Evolutionary conservation across 257 asterid species (phyloP), one percentile per base, ranked within the genome.

Genomic region (Scutellaria minor): DNA sequence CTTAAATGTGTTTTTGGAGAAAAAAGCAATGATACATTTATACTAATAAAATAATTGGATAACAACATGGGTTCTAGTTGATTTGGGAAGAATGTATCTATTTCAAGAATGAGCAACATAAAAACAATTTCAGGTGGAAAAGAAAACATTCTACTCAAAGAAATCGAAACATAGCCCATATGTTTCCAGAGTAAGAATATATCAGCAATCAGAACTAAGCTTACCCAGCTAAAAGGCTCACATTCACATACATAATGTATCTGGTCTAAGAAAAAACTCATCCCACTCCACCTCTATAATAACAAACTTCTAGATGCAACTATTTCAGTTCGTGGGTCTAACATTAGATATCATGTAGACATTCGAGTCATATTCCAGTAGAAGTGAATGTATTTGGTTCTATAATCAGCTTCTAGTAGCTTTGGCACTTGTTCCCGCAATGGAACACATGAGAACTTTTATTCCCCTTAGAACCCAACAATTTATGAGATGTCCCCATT

Each of bases 261-360:
- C 44, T 5, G 3, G 47, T 51, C 27, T 24, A 37, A 45, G 40
- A 66, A 50, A 55, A 60, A 31, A 66, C n/a, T 9, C 2, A 27
- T 24, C 76, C 54, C 61, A 46, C 59, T 56, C 58, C 51, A 46
- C 39, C 66, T 57, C 75, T 50, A 59, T n/a, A 73, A 58, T 70
- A 51, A 52, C 56, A 27, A 55, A 53, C 45, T 63, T 67, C 60
- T 46, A 7, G 55, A 75, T 48, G 78, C 67, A 52, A 59, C 50
- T 9, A 50, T 60, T 27, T 64, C 2, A 13, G 60, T 6, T 2
- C 58, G 47, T 11, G 46, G 22, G 48, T 51, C 57, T 27, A 20
- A 46, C 39, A 8, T 60, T 54, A 60, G 37, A 41, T 24, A 70
- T 27, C 14, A 56, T 24, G 69, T 73, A 20, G 41, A 42, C n/a